Percentiles rank a stretch among this genome's conserved stretches.
Conservation (phyloP, 2,329 filamentous ascomycete genomes). For the Domatiomyces catenatus region DNA sequence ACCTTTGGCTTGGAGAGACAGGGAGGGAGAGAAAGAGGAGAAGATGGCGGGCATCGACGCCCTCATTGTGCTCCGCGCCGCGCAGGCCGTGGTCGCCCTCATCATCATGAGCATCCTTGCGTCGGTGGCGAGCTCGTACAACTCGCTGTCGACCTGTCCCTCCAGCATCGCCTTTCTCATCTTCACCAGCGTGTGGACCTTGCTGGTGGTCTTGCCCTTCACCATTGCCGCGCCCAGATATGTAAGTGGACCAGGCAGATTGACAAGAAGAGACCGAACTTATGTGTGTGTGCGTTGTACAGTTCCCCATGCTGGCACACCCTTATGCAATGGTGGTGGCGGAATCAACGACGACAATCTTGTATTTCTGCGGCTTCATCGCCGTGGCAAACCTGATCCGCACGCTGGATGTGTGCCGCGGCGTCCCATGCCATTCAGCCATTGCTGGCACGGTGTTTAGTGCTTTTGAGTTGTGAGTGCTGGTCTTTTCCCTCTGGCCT, state of each 20-base stretch:
- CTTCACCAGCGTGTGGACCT: slow-evolving; percentile 63
- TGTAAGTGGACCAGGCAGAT: no score
- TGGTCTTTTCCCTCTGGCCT: neutral
- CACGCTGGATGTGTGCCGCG: slow-evolving; percentile 38
- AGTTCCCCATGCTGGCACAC: slow-evolving; percentile 43
- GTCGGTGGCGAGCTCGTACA: slow-evolving; percentile 29
- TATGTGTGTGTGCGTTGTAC: neutral
- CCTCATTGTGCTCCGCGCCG: slow-evolving; percentile 48
- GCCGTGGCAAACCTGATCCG: slow-evolving; percentile 50
- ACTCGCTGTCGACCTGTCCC: slow-evolving; percentile 2
- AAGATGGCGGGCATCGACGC: slow-evolving; percentile 35
- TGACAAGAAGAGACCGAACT: neutral
- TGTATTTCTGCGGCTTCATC: slow-evolving; percentile 81
- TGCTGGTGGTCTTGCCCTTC: slow-evolving; percentile 53
- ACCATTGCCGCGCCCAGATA: slow-evolving; percentile 52
- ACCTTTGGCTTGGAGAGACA: neutral
- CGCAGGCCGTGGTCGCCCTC: slow-evolving; percentile 53
- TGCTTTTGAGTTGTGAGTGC: slow-evolving; percentile 32
- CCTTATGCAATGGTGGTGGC: slow-evolving; percentile 49
- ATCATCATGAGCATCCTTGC: slow-evolving; percentile 61
- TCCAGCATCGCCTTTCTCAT: slow-evolving; percentile 55
- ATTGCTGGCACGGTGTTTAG: slow-evolving; percentile 39
- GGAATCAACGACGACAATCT: slow-evolving; percentile 61
- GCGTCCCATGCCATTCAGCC: slow-evolving; percentile 41
- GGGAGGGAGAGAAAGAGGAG: no score